phyloP scores from a whole-genome alignment of 2,329 filamentous ascomycete species.

The Alternaria burnsii region DNA sequence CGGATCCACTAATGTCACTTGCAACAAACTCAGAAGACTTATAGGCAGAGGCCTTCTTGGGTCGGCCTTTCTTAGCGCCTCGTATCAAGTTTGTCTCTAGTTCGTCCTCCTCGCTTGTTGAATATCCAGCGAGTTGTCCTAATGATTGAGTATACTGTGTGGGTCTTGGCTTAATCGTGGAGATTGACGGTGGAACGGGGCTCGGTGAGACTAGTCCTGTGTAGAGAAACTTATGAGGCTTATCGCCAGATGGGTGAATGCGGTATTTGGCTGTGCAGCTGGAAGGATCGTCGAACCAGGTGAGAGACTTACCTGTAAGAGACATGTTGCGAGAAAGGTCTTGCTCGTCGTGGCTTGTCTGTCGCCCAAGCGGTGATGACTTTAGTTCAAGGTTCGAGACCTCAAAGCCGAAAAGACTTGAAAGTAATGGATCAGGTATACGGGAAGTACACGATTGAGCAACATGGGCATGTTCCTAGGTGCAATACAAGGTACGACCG shows the following conservation, averaged over 20 bases:
- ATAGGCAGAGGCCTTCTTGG: background rate
- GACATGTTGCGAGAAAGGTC: background rate
- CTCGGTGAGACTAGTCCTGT: background rate
- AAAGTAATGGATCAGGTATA: background rate
- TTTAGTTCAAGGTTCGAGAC: background rate
- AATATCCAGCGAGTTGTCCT: slow-evolving; percentile 1
- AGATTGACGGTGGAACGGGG: background rate
- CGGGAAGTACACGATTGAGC: background rate
- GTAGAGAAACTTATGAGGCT: background rate
- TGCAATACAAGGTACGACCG: background rate
- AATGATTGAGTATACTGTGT: background rate
- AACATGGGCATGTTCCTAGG: background rate
- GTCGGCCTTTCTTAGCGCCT: background rate
- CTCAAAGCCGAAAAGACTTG: background rate
- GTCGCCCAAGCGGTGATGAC: background rate
- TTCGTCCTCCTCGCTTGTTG: background rate
- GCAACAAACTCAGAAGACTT: background rate
- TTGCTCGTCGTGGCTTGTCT: background rate
- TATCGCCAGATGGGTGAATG: background rate
- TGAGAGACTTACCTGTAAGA: background rate
- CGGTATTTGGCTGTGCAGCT: background rate
- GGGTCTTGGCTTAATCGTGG: background rate
- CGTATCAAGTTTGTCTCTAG: background rate
- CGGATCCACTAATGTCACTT: background rate
- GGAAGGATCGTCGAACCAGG: background rate